phyloP scores from a whole-genome alignment of 140 eudicot species.

The Ambrosia hybrid region DNA sequence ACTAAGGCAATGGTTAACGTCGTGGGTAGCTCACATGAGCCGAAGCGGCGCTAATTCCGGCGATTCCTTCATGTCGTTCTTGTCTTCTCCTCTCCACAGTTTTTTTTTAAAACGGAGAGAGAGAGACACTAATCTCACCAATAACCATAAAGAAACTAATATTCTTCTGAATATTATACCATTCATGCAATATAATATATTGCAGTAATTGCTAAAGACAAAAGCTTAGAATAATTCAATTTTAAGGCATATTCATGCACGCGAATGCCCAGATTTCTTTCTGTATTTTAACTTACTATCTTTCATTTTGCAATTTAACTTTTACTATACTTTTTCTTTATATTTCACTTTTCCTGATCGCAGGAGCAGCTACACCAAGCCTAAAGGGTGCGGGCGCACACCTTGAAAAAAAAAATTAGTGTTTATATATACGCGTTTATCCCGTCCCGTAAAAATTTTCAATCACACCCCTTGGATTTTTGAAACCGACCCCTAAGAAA shows the following conservation, averaged over 20 bases:
- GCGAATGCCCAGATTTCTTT: constrained; percentile 22
- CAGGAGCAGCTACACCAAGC: too few species aligned
- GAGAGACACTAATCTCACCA: constrained; percentile 24
- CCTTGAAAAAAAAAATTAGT: too few species aligned
- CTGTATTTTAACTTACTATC: background rate
- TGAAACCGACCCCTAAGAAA: too few species aligned
- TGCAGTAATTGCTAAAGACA: constrained; percentile 32
- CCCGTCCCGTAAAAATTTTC: too few species aligned
- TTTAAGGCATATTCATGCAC: constrained; percentile 22
- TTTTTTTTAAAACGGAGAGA: constrained; percentile 1
- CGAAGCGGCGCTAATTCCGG: constrained; percentile 46
- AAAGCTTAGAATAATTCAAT: constrained; percentile 31
- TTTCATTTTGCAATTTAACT: constrained; percentile 26
- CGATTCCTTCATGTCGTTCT: constrained; percentile 43
- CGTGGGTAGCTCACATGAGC: constrained; percentile 40
- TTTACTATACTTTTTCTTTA: background rate
- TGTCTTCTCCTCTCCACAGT: constrained; percentile 33
- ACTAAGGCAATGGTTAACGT: constrained; percentile 8
- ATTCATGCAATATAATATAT: constrained; percentile 17
- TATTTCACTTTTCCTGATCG: too few species aligned
- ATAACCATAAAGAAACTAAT: constrained; percentile 42
- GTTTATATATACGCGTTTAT: too few species aligned
- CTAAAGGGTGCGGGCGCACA: too few species aligned
- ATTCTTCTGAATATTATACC: constrained; percentile 44
- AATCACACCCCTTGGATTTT: too few species aligned